phyloP scores from a whole-genome alignment of 139 green algal species.

The Chlorella ohadii region DNA sequence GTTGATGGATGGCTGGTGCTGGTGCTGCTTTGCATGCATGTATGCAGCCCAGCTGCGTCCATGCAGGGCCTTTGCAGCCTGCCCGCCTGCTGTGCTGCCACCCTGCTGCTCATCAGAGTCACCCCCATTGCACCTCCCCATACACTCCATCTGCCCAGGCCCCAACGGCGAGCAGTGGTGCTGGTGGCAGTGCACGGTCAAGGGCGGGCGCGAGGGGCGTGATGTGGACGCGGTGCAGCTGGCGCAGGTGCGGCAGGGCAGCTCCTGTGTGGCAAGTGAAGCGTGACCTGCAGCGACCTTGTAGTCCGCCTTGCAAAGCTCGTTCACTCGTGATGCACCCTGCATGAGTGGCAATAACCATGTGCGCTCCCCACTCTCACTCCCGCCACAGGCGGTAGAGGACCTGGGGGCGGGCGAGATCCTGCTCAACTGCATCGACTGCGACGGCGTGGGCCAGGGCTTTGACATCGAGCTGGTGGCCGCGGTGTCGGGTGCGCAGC shows the following conservation, averaged over 20 bases:
- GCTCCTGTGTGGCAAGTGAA: no score
- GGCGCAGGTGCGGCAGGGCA: constrained; percentile 57
- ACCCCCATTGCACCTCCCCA: no score
- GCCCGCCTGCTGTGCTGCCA: no score
- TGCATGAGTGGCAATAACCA: no score
- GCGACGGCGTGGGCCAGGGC: constrained; percentile 85
- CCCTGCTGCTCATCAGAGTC: background rate
- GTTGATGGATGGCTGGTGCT: background rate
- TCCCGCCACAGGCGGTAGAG: constrained; percentile 73
- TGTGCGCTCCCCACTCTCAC: no score
- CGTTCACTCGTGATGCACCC: no score
- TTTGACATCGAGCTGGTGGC: constrained; percentile 96
- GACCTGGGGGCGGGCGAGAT: constrained; percentile 97
- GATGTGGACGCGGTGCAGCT: constrained; percentile 95
- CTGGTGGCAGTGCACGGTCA: constrained; percentile 98
- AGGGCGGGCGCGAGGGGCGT: constrained; percentile 90
- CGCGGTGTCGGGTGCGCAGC: constrained; percentile 68
- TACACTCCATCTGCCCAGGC: constrained; percentile 52
- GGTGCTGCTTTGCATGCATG: no score
- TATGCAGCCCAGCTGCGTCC: no score
- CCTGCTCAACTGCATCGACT: constrained; percentile 99
- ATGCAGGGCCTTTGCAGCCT: no score
- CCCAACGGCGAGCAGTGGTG: constrained; percentile 95
- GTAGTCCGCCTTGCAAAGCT: no score
- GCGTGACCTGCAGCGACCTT: no score